Conservation (phyloP, 108 stramenopile genomes). For the Cyclotella atomus region DNA sequence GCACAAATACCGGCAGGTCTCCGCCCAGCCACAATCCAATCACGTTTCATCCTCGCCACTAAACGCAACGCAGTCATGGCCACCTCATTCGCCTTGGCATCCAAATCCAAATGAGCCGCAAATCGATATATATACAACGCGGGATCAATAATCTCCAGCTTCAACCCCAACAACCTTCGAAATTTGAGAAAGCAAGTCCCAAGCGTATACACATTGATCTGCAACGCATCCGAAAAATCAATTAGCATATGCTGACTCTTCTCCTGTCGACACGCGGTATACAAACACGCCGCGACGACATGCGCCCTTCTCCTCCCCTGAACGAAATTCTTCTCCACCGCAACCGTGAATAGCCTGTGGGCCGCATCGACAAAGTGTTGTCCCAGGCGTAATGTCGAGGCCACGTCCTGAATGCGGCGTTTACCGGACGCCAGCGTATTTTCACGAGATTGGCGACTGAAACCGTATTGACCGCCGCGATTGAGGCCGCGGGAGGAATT, state of each 20-base stretch:
- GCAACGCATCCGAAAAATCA: constrained; percentile 97
- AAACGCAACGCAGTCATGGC: constrained; percentile 90
- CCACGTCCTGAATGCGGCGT: constrained; percentile 86
- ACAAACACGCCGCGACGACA: constrained; percentile 97
- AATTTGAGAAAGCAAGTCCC: constrained; percentile 98
- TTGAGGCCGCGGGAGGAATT: constrained; percentile 58
- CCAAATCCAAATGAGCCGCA: constrained; percentile 95
- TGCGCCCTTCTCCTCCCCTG: constrained; percentile 90
- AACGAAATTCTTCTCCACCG: constrained; percentile 95
- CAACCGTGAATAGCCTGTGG: constrained; percentile 89
- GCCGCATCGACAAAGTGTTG: constrained; percentile 91
- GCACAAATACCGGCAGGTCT: constrained; percentile 98
- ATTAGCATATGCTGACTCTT: constrained; percentile 98
- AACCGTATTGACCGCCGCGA: constrained; percentile 83
- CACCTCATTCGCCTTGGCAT: constrained; percentile 90
- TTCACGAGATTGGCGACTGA: constrained; percentile 88
- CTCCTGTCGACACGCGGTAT: constrained; percentile 97
- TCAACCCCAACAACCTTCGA: constrained; percentile 87
- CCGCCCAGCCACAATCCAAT: constrained; percentile 98
- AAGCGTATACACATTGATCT: constrained; percentile 97
- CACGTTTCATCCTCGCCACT: constrained; percentile 96
- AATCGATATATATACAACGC: constrained; percentile 98
- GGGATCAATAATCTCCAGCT: constrained; percentile 96
- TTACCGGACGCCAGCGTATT: constrained; percentile 90
- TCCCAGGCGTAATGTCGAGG: constrained; percentile 78